A percentile compares a stretch with the other conserved stretches of the same genome.
These are phyloP conservation scores for Coemansia sp. DNA, from an alignment of 192 early-diverging fungal species.

Conservation along the genomic window DNA sequence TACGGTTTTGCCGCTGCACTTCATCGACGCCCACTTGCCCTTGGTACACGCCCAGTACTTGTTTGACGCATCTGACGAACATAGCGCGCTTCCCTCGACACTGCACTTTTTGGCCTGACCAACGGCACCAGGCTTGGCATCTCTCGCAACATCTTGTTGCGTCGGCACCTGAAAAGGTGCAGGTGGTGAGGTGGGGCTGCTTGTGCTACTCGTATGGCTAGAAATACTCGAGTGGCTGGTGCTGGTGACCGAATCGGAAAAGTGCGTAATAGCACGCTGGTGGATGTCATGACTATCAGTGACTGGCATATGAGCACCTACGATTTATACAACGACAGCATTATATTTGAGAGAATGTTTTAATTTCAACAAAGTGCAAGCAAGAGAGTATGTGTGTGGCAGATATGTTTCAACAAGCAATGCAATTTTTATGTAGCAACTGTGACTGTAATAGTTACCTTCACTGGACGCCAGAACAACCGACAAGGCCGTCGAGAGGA, in stretches of 20 bases:
- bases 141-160: not conserved
- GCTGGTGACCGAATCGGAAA: not conserved
- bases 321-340: not conserved
- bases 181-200: not conserved
- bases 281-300: not conserved
- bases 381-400: not conserved
- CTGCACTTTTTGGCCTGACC: constrained; percentile 9
- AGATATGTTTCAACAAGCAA: not conserved
- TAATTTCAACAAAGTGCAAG: not conserved
- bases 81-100: constrained; percentile 4
- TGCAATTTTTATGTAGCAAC: not conserved
- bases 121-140: not conserved
- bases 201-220: not conserved
- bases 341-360: not conserved
- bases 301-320: not conserved
- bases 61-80: constrained; percentile 9
- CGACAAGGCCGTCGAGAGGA: not conserved
- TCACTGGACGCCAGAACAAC: not conserved
- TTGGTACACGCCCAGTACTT: constrained; percentile 12
- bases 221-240: not conserved
- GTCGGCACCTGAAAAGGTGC: not conserved
- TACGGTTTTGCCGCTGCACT: constrained; percentile 5
- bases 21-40: constrained; percentile 3
- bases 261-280: not conserved
- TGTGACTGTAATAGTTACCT: not conserved